These are phyloP conservation scores for Cryptococcus amylolentus DNA, from an alignment of 1,284 basidiomycete genomes.

Conservation along the genomic window DNA sequence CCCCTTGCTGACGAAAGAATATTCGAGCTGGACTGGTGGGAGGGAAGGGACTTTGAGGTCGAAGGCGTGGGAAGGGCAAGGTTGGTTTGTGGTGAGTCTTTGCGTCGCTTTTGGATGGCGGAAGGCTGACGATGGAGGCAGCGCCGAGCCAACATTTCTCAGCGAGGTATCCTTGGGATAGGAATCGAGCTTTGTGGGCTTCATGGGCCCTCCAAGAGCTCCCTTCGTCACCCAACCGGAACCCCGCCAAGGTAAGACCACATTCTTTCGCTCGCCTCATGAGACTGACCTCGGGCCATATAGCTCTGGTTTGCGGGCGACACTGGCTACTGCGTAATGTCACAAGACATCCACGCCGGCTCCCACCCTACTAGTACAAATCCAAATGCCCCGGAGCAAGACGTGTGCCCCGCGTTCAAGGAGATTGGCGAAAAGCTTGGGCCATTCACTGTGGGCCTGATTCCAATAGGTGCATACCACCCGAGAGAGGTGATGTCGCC, in stretches of 20 bases:
- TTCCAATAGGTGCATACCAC: constrained; percentile 66
- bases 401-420: constrained; percentile 62
- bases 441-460: constrained; percentile 58
- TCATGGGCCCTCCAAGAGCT: constrained; percentile 57
- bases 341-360: constrained; percentile 51
- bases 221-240: background rate
- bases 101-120: background rate
- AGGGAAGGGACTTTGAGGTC: constrained; percentile 36
- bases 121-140: constrained; percentile 12
- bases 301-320: constrained; percentile 66
- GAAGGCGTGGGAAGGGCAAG: constrained; percentile 29
- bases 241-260: constrained; percentile 6
- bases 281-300: background rate
- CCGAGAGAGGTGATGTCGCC: constrained; percentile 60
- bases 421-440: constrained; percentile 63
- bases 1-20: constrained; percentile 47
- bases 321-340: constrained; percentile 51
- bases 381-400: background rate
- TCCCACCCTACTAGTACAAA: constrained; percentile 50
- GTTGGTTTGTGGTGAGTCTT: constrained; percentile 35
- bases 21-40: constrained; percentile 70
- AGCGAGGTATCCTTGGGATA: constrained; percentile 55
- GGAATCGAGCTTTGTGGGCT: constrained; percentile 59
- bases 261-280: constrained; percentile 11
- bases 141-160: constrained; percentile 58